A percentile compares a stretch with the other conserved stretches of the same genome.
Evolutionary conservation across 1,284 basidiomycete genomes (phyloP).

Genomic region (Ceratobasidium sp.): DNA sequence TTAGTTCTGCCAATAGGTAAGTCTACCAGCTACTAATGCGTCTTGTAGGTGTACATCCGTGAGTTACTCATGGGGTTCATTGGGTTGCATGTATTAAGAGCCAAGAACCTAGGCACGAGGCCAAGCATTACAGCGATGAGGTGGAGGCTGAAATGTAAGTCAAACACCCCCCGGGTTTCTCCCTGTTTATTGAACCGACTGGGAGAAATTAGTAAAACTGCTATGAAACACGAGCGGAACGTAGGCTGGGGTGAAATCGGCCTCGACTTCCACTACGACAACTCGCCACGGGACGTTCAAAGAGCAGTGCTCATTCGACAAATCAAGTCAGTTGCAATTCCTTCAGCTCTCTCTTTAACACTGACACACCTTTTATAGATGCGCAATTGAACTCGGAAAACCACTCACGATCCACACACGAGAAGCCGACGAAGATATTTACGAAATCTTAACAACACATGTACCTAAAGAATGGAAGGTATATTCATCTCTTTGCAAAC

Average conservation of each 20-base stretch:
- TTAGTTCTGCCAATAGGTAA: conserved; percentile 56
- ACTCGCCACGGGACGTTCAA: conserved; percentile 76
- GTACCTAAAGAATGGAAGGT: conserved; percentile 78
- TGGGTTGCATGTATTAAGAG: conserved; percentile 1
- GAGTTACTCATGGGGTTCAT: neutral
- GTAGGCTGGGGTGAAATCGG: conserved; percentile 89
- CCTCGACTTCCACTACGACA: conserved; percentile 85
- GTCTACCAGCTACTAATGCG: neutral
- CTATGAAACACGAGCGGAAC: conserved; percentile 81
- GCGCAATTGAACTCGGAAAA: conserved; percentile 75
- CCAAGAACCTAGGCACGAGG: conserved; percentile 70
- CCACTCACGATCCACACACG: conserved; percentile 83
- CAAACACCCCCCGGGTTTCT: no score
- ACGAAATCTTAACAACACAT: conserved; percentile 76
- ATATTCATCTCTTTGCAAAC: conserved; percentile 27
- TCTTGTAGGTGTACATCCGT: conserved; percentile 52
- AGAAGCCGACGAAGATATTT: conserved; percentile 83
- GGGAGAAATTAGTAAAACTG: conserved; percentile 68
- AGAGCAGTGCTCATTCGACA: conserved; percentile 75
- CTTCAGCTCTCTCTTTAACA: neutral
- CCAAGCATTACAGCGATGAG: conserved; percentile 73
- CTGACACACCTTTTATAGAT: conserved; percentile 53
- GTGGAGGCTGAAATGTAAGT: conserved; percentile 78
- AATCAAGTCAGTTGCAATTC: conserved; percentile 56
- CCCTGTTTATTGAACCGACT: neutral